These are phyloP conservation scores for Bipolaris victoriae DNA, from an alignment of 2,329 filamentous ascomycete genomes.

Conservation along the genomic window DNA sequence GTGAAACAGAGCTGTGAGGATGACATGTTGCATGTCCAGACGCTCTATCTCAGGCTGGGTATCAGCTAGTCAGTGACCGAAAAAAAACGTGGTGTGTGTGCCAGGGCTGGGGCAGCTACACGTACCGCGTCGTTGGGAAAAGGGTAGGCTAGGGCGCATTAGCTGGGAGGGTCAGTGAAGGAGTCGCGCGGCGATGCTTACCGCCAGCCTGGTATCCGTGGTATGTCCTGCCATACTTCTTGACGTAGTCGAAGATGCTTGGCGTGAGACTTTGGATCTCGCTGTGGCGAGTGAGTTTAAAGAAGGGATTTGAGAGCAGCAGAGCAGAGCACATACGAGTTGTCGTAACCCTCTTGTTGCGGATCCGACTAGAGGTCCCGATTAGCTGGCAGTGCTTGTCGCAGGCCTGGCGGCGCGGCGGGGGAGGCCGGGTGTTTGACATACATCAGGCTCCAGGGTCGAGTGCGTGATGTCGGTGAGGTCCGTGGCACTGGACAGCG, in stretches of 20 bases:
- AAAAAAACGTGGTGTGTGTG: conserved; percentile 2
- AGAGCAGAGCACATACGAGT: conserved; percentile 36
- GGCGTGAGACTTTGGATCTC: conserved; percentile 49
- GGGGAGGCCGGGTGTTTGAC: conserved; percentile 15
- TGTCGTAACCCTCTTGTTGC: conserved; percentile 39
- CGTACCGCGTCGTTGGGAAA: conserved; percentile 49
- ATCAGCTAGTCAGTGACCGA: conserved; percentile 20
- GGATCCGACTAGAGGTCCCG: conserved; percentile 26
- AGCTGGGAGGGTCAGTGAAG: conserved; percentile 19
- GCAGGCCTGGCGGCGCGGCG: conserved; percentile 10
- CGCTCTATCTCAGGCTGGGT: conserved; percentile 47
- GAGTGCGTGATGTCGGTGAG: conserved; percentile 28
- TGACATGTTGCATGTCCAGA: conserved; percentile 48
- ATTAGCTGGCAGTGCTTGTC: conserved; percentile 22
- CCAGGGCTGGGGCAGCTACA: conserved; percentile 3
- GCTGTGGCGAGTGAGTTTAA: conserved; percentile 33
- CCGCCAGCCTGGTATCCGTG: conserved; percentile 49
- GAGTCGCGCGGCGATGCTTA: conserved; percentile 25
- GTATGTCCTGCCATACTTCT: conserved; percentile 51
- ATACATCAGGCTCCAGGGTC: conserved; percentile 27
- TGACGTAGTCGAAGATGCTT: conserved; percentile 49
- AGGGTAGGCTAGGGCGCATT: conserved; percentile 44
- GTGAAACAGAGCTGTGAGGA: conserved; percentile 47
- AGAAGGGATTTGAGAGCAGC: neutral
- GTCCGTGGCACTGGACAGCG: conserved; percentile 29